Evolutionary conservation across 2,329 filamentous ascomycete species (phyloP).

Genomic region (Stachybotrys echinatus): DNA sequence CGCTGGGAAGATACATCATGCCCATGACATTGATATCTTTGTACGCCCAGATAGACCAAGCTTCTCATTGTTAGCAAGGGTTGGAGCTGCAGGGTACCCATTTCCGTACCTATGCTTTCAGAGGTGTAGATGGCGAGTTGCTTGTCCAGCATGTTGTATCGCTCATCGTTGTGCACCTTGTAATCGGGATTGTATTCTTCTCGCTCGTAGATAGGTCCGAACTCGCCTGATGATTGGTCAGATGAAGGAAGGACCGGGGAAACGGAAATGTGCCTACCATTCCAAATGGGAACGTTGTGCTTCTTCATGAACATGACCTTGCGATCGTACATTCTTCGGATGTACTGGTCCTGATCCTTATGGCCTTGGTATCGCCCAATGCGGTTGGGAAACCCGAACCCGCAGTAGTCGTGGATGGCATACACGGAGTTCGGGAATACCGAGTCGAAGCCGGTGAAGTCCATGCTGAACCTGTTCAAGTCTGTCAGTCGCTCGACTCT

Average conservation of each 20-base stretch:
- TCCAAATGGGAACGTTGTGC: slow-evolving; percentile 36
- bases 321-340: too few species aligned
- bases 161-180: slow-evolving; percentile 22
- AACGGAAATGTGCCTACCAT: slow-evolving; percentile 13
- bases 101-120: slow-evolving; percentile 10
- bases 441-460: slow-evolving; percentile 22
- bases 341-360: too few species aligned
- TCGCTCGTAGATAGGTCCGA: slow-evolving; percentile 40
- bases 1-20: slow-evolving; percentile 42
- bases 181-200: slow-evolving; percentile 24
- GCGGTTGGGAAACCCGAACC: slow-evolving; percentile 40
- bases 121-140: slow-evolving; percentile 30
- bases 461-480: slow-evolving; percentile 27
- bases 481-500: slow-evolving; percentile 28
- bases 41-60: slow-evolving; percentile 56
- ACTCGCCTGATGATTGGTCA: slow-evolving; percentile 29
- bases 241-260: background rate
- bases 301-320: slow-evolving; percentile 39
- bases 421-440: slow-evolving; percentile 42
- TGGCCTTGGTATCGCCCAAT: too few species aligned
- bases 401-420: slow-evolving; percentile 47
- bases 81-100: background rate
- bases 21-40: slow-evolving; percentile 52
- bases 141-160: slow-evolving; percentile 33
- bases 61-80: slow-evolving; percentile 7